Base-by-base conservation (phyloP, 306 rosid species). In the Cicer chorassanicum region DNA sequence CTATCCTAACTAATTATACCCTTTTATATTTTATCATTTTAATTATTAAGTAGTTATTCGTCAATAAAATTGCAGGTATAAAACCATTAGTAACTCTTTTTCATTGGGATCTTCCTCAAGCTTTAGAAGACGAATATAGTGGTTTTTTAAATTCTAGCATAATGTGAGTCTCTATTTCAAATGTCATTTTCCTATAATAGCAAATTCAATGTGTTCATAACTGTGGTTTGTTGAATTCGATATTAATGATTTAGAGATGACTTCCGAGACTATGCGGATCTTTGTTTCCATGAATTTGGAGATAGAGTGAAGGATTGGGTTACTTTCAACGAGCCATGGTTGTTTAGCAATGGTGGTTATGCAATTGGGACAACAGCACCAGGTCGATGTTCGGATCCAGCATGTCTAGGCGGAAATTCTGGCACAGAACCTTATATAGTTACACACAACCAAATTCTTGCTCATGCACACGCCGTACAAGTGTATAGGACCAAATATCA, bases 21-120 rank as follows among this genome's bases (percentile, higher is more conserved):
- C 5, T 7, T 45, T 67, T 48, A 6, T 41, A 41, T 29, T 29
- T 29, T 29, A 29, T 3, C 5, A 29, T 29, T 29, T 29, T 29
- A 29, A 29, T 29, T 29, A 29, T 29, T 29, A 29, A 29, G 0
- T 29, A 29, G 34, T 3, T 29, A 29, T 29, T 29, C 0, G 34
- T 3, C 1, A 13, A 55, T 2, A 24, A 0, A 29, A 68, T 50
- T 64, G 21, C 49, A 87, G 83, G 86, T 45, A 7, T 87, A 2
- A 14, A 29, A 29, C 34, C 34, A 29, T 29, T 29, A 29, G 34
- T 29, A 29, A 29, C 34, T 29, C 34, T 29, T 21, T 84, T 83
- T 38, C 89, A 85, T 15, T 83, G 92, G 92, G 92, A 85, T 46
- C 77, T 82, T 63, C 88, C 92, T 0, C 88, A 88, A 34, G 3